phyloP scores from a whole-genome alignment of 768 basidiomycete species.

The Tricholoma terreum region DNA sequence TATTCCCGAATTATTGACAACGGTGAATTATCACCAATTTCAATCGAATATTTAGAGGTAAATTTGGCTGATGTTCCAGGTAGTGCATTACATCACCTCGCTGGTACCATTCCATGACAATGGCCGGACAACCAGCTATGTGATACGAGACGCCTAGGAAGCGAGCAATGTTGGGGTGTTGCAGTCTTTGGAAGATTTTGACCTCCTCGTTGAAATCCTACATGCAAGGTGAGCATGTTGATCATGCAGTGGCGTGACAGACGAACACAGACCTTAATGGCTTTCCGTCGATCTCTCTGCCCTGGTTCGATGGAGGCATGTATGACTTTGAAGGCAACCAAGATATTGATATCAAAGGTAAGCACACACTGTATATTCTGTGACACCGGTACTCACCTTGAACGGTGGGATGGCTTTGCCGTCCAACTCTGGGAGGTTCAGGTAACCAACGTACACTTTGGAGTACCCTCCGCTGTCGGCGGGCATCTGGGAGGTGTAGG shows the following conservation, averaged over 20 bases:
- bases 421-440: slow-evolving; percentile 13
- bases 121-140: slow-evolving; percentile 31
- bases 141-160: slow-evolving; percentile 43
- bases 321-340: neutral
- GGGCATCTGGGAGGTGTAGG: slow-evolving; percentile 23
- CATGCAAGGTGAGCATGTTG: neutral
- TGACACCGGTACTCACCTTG: slow-evolving; percentile 15
- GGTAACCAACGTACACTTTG: slow-evolving; percentile 42
- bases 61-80: slow-evolving; percentile 22
- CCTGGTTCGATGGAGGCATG: neutral
- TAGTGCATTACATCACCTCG: slow-evolving; percentile 46
- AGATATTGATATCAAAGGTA: neutral
- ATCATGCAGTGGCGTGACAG: too few relatives aligned
- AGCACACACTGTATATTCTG: neutral
- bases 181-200: slow-evolving; percentile 44
- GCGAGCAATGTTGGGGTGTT: slow-evolving; percentile 44
- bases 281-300: slow-evolving; percentile 24
- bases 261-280: slow-evolving; percentile 26
- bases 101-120: slow-evolving; percentile 47
- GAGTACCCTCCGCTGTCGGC: slow-evolving; percentile 46
- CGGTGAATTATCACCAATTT: slow-evolving; percentile 33
- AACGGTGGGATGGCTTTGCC: neutral
- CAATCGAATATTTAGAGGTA: slow-evolving; percentile 24
- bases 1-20: too few relatives aligned
- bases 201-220: slow-evolving; percentile 46